Evolutionary conservation across 2,329 filamentous ascomycete genomes (phyloP), one percentile per base, ranked within the genome.

Genomic region (Colletotrichum viniferum): DNA sequence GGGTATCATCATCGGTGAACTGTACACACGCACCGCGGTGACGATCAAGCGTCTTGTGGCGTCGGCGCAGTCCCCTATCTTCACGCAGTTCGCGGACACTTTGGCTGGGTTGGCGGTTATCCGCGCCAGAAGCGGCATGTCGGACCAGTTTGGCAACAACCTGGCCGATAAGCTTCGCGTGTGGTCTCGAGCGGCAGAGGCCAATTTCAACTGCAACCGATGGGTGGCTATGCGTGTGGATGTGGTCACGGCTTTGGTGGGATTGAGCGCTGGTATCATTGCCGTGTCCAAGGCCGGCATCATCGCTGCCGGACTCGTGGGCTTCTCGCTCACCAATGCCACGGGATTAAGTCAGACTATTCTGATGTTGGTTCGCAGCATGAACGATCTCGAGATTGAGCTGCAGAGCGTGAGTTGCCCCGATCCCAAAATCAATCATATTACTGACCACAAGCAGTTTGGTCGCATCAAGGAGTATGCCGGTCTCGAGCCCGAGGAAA

Each of bases 311-410:
- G 89, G 89, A 4, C 80, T 90, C 60, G 89, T 91, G 4, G 89
- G 89, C 6, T 90, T 91, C 81, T 91, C 90, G 2, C 82, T 91
- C 28, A 87, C 86, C 24, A 91, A 90, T 69, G 89, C 90, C 32
- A 90, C 87, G n/a, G 88, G 87, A 0, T 81, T 91, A 24, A 90
- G 88, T 63, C 83, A 86, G 73, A 87, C 87, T 0, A 91, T 91
- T 56, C 78, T 91, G 28, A 80, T 85, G 32, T 79, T 91, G 43
- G 89, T 91, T 10, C 86, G 89, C 30, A 82, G 85, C 16, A 88
- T 90, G 84, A 91, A 91, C 74, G 88, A 91, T 76, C 83, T 91
- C 14, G 90, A 91, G 78, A 85, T 91, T 1, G 89, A 91, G 79
- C 84, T 91, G 78, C 89, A 91, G 78, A 89, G 88, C 65, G 87